Evolutionary conservation across 192 early-diverging fungal species (phyloP).

Genomic region (Linnemannia elongata): DNA sequence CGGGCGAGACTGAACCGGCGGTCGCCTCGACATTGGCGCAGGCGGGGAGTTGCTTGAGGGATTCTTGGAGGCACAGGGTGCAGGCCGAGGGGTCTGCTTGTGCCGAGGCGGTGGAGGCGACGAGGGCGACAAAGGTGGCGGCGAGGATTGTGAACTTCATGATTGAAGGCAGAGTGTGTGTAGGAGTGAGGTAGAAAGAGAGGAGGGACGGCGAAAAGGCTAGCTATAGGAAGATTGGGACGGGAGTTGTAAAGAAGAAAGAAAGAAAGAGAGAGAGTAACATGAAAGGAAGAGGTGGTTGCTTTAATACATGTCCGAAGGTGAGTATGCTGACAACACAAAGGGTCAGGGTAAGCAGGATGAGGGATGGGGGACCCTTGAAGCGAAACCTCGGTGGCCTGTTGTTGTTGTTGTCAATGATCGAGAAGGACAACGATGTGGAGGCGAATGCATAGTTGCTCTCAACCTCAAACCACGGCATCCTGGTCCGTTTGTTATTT

Average conservation of each 20-base stretch:
- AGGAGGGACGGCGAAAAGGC: not conserved
- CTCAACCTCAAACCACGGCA: too few relatives aligned
- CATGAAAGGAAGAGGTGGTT: not conserved
- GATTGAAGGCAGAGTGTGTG: not conserved
- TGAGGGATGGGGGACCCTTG: not conserved
- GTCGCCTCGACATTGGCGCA: constrained; percentile 12
- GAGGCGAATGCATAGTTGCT: too few relatives aligned
- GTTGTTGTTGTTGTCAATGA: not conserved
- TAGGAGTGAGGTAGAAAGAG: not conserved
- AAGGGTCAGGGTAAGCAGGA: not conserved
- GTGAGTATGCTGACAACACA: not conserved
- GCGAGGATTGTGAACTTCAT: constrained; percentile 39
- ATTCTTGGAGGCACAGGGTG: constrained; percentile 36
- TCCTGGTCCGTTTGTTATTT: too few relatives aligned
- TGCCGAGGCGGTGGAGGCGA: constrained; percentile 30
- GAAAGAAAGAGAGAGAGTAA: not conserved
- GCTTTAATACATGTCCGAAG: not conserved
- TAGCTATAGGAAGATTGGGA: not conserved
- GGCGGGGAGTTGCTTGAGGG: constrained; percentile 28
- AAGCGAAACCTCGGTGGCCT: not conserved
- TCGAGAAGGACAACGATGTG: too few relatives aligned
- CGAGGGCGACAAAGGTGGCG: constrained; percentile 1
- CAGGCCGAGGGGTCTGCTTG: constrained; percentile 22
- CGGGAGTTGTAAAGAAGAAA: not conserved
- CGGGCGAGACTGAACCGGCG: constrained; percentile 18